Conservation (phyloP, 2,329 filamentous ascomycete species). For the Colletotrichum sp. region DNA sequence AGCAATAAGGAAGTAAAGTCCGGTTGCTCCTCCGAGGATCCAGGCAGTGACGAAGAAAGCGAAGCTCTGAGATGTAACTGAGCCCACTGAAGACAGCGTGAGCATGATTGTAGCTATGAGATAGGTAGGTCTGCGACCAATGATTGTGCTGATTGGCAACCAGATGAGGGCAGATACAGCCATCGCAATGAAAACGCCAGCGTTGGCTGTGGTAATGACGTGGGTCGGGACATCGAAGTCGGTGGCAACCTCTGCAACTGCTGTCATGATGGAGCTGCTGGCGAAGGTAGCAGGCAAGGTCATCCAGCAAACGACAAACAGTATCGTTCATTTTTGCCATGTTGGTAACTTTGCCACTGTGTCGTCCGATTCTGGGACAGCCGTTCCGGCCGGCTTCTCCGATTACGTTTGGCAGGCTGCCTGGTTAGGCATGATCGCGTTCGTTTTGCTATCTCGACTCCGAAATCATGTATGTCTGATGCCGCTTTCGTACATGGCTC, state of each 20-base stretch:
- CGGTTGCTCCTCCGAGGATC: not conserved
- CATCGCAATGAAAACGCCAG: conserved; percentile 76
- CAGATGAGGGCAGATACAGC: conserved; percentile 72
- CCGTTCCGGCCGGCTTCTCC: not conserved
- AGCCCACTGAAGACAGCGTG: not conserved
- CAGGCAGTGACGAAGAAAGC: not conserved
- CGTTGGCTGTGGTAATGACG: conserved; percentile 77
- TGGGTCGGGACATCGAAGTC: conserved; percentile 69
- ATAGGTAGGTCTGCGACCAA: not conserved
- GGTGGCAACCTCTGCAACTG: conserved; percentile 73
- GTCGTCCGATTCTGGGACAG: not conserved
- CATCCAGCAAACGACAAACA: conserved; percentile 25
- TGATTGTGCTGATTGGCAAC: conserved; percentile 66
- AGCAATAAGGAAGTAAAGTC: not conserved
- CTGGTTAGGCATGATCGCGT: not conserved
- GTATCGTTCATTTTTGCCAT: conserved; percentile 19
- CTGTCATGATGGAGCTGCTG: conserved; percentile 75
- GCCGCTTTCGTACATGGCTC: not conserved
- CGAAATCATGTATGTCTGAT: not conserved
- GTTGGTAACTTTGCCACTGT: not conserved
- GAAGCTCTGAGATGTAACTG: not conserved
- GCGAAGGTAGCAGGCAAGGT: conserved; percentile 72
- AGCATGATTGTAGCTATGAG: not conserved
- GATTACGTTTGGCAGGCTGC: not conserved
- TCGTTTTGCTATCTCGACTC: not conserved